Base-by-base conservation (phyloP, 352 stramenopile species). In the Phytopythium aichiense region DNA sequence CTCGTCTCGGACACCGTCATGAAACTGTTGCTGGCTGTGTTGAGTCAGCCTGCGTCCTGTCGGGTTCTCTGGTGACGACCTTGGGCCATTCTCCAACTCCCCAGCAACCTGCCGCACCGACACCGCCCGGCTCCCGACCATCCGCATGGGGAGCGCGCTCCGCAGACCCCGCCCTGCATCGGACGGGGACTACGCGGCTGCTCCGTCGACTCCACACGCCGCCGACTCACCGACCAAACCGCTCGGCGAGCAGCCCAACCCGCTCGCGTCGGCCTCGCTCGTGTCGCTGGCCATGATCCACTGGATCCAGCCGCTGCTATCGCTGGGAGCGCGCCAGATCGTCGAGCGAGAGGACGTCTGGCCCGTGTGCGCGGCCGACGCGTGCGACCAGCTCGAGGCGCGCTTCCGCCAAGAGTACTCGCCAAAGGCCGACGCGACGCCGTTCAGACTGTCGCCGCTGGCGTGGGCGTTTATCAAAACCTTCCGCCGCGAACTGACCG, bases 251-350 rank as follows among this genome's bases (percentile, higher is more conserved):
- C 43, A 66, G 4, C 53, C 64, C 15, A 79, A 76, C 18, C 75
- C 75, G 38, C 58, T 84, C 0, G 72, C 75, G 2, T 50, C 33
- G 16, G 69, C 65, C 37, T 76, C 69, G 38, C 67, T 68, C 56
- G 31, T 83, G 38, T 81, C 76, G n/a, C 52, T 75, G 57, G 53
- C 77, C 30, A 67, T 73, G 53, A 60, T 84, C 40, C 76, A 67
- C 61, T 88, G 79, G 79, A 54, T 88, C 43, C 64, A 77, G 15
- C 68, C 68, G 46, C 65, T 88, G 51, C 68, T 88, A 1, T 55
- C 51, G 5, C 61, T 67, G 31, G 79, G 76, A 5, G 68, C 68
- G 28, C 63, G 65, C n/a, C 59, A 63, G 12, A 58, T 66, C n/a
- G 58, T 76, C 2, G 58, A 76, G 13, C 55, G 58, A 22, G 62